These are phyloP conservation scores for Populus davidiana DNA, from an alignment of 345 rosid species.

Conservation along the genomic window DNA sequence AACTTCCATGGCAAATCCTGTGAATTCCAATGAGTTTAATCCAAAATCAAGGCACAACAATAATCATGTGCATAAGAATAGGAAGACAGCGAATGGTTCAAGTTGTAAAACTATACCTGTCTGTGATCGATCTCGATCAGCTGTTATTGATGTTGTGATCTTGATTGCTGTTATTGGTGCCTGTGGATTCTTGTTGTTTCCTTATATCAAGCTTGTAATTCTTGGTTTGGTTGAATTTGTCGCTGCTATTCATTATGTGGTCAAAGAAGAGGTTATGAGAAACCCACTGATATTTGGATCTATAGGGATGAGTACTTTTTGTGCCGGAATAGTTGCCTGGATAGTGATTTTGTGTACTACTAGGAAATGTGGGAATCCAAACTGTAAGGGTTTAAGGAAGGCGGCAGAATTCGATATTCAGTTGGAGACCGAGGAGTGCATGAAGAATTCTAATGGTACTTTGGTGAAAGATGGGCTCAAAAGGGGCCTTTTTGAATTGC, in stretches of 20 bases:
- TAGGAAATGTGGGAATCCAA: slow-evolving; percentile 72
- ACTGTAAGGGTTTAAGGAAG: slow-evolving; percentile 78
- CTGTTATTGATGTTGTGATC: slow-evolving; percentile 67
- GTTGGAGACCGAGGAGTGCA: slow-evolving; percentile 84
- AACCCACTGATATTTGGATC: slow-evolving; percentile 67
- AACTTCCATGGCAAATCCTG: slow-evolving; percentile 52
- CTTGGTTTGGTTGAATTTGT: slow-evolving; percentile 38
- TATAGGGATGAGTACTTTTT: slow-evolving; percentile 56
- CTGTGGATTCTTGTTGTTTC: slow-evolving; percentile 70
- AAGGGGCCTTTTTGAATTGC: slow-evolving; percentile 64
- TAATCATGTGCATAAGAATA: slow-evolving; percentile 29
- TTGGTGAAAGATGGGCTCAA: slow-evolving; percentile 42
- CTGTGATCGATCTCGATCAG: slow-evolving; percentile 67
- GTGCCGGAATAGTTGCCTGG: slow-evolving; percentile 64
- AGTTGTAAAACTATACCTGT: slow-evolving; percentile 37
- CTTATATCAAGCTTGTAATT: slow-evolving; percentile 48
- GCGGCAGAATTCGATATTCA: slow-evolving; percentile 86
- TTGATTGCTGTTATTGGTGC: slow-evolving; percentile 69
- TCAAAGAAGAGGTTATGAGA: slow-evolving; percentile 59
- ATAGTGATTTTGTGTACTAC: slow-evolving; percentile 52
- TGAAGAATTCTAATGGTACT: slow-evolving; percentile 47
- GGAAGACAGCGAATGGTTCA: slow-evolving; percentile 36
- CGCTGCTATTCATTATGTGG: slow-evolving; percentile 41
- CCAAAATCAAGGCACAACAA: slow-evolving; percentile 43
- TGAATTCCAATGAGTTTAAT: slow-evolving; percentile 43